Conservation (phyloP, 2,329 filamentous ascomycete species). For the Talaromyces sp. region DNA sequence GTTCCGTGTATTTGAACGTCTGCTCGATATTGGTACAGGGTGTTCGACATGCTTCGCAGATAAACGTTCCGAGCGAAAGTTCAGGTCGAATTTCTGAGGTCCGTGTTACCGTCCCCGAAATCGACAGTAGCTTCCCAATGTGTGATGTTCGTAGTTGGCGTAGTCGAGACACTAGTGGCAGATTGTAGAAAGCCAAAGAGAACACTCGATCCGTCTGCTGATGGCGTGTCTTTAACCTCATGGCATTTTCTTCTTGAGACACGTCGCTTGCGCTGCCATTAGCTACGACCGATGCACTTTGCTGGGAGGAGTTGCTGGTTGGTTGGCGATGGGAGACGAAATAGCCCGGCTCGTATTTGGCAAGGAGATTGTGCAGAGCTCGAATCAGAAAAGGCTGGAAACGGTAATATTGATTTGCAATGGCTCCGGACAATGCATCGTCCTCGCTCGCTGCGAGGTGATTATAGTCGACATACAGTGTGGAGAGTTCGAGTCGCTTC, state of each 20-base stretch:
- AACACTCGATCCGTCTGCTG: slow-evolving; percentile 98
- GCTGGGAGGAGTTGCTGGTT: slow-evolving; percentile 61
- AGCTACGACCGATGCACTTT: slow-evolving; percentile 60
- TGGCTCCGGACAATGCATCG: slow-evolving; percentile 75
- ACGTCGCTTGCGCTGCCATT: slow-evolving; percentile 60
- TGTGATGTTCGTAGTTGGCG: slow-evolving; percentile 81
- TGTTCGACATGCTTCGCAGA: slow-evolving; percentile 79
- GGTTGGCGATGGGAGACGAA: slow-evolving; percentile 89
- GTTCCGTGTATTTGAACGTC: slow-evolving; percentile 95
- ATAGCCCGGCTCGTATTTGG: slow-evolving; percentile 90
- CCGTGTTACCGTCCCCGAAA: slow-evolving; percentile 92
- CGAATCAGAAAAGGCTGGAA: slow-evolving; percentile 87
- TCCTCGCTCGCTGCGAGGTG: slow-evolving; percentile 75
- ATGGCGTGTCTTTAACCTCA: slow-evolving; percentile 68
- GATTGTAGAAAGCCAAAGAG: slow-evolving; percentile 85
- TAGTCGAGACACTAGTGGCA: slow-evolving; percentile 79
- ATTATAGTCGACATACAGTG: slow-evolving; percentile 64
- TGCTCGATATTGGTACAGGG: slow-evolving; percentile 90
- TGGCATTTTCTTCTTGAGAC: slow-evolving; percentile 49
- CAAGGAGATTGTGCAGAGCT: slow-evolving; percentile 85
- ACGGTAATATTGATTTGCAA: slow-evolving; percentile 88
- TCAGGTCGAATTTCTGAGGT: slow-evolving; percentile 97
- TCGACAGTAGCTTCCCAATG: slow-evolving; percentile 88
- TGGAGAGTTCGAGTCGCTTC: slow-evolving; percentile 57
- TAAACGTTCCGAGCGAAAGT: slow-evolving; percentile 84